These are phyloP conservation scores for Vigna reflexopilosa DNA, from an alignment of 306 rosid genomes.

Conservation along the genomic window DNA sequence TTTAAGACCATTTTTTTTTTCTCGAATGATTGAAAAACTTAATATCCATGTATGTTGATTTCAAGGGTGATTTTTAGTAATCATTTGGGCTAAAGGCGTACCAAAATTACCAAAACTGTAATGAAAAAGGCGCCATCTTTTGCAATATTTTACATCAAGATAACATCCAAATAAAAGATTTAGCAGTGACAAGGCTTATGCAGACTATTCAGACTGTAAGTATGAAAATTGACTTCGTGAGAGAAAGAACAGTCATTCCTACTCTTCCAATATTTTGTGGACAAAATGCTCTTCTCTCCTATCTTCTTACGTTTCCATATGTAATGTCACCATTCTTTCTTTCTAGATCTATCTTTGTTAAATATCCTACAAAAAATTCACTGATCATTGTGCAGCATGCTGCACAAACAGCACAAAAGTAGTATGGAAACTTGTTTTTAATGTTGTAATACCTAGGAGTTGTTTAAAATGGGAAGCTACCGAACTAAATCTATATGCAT, in stretches of 20 bases:
- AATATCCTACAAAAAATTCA: background rate
- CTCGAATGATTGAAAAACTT: conserved; percentile 5
- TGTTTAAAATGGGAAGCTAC: no score
- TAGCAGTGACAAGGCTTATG: background rate
- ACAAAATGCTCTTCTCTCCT: background rate
- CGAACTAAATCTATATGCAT: no score
- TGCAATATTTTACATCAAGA: background rate
- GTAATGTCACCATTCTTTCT: conserved; percentile 5
- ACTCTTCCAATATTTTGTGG: background rate
- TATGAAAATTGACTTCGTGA: conserved; percentile 3
- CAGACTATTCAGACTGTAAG: background rate
- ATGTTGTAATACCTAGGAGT: background rate
- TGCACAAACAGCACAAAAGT: conserved; percentile 4
- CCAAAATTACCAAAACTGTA: background rate
- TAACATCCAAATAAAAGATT: background rate
- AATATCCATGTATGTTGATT: conserved; percentile 2
- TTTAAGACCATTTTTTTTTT: background rate
- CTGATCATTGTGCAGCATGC: background rate
- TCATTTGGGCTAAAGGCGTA: background rate
- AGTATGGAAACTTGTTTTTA: conserved; percentile 18
- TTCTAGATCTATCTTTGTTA: background rate
- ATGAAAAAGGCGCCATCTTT: background rate
- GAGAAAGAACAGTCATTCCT: conserved; percentile 1
- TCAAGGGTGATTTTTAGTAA: background rate
- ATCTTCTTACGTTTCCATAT: conserved; percentile 12